A percentile compares a stretch with the other conserved stretches of the same genome.
Conservation (phyloP, 1,139 yeast species). For the Candida sojae region DNA sequence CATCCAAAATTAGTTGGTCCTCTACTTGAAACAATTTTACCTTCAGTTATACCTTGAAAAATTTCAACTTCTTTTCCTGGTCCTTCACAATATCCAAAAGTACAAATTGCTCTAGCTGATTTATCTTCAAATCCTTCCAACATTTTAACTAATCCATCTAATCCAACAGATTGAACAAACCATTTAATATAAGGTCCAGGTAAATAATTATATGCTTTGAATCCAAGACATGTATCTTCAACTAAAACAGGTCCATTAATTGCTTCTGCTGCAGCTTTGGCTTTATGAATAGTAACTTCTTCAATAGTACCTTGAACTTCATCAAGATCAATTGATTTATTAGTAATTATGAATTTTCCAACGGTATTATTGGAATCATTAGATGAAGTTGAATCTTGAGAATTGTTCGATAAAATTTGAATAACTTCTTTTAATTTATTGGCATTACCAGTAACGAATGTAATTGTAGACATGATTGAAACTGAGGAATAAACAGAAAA, state of each 20-base stretch:
- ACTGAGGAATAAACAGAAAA: neutral
- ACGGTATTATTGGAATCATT: slow-evolving; percentile 24
- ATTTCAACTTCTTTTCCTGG: slow-evolving; percentile 70
- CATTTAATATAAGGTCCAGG: slow-evolving; percentile 95
- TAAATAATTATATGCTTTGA: slow-evolving; percentile 71
- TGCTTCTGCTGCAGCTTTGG: slow-evolving; percentile 68
- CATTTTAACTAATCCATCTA: slow-evolving; percentile 74
- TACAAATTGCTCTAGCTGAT: slow-evolving; percentile 85
- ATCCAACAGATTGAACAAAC: slow-evolving; percentile 76
- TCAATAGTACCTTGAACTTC: slow-evolving; percentile 90
- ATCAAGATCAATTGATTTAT: slow-evolving; percentile 72
- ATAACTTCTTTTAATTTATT: slow-evolving; percentile 85
- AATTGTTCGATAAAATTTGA: slow-evolving; percentile 50
- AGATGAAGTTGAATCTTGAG: slow-evolving; percentile 12
- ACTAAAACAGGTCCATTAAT: slow-evolving; percentile 78
- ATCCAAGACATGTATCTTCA: slow-evolving; percentile 92
- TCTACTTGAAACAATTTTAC: slow-evolving; percentile 73
- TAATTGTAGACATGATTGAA: slow-evolving; percentile 32
- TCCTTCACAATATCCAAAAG: slow-evolving; percentile 88
- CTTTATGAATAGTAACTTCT: slow-evolving; percentile 81
- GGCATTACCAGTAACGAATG: slow-evolving; percentile 85
- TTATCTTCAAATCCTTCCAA: slow-evolving; percentile 80
- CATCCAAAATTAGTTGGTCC: slow-evolving; percentile 90
- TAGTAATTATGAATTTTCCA: slow-evolving; percentile 58
- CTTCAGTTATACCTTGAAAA: slow-evolving; percentile 85